Evolutionary conservation across 441 rosid genomes (phyloP).

Genomic region (Croton setiger): DNA sequence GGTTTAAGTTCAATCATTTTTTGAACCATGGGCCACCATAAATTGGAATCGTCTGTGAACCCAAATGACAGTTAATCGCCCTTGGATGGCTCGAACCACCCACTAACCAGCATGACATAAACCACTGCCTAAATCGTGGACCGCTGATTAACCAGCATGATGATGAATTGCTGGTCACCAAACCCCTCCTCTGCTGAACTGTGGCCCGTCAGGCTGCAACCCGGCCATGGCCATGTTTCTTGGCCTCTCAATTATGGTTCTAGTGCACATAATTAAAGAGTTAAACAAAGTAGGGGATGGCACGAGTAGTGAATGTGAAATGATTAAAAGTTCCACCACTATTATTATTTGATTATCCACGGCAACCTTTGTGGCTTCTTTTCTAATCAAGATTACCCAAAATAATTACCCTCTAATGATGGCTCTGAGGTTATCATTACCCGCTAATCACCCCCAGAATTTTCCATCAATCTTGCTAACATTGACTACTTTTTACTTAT

Average conservation of each 20-base stretch:
- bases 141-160: too few species aligned
- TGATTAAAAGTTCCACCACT: conserved; percentile 44
- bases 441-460: conserved; percentile 21
- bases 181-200: too few species aligned
- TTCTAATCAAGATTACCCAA: conserved; percentile 21
- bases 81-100: too few species aligned
- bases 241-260: conserved; percentile 17
- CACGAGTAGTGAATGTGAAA: conserved; percentile 22
- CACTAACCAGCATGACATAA: too few species aligned
- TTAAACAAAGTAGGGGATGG: conserved; percentile 15
- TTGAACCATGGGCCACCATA: too few species aligned
- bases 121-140: too few species aligned
- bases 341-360: conserved; percentile 26
- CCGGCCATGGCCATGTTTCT: too few species aligned
- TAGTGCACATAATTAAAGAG: conserved; percentile 19
- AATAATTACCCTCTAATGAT: conserved; percentile 29
- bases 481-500: neutral
- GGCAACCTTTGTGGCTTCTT: conserved; percentile 24
- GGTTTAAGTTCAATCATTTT: too few species aligned
- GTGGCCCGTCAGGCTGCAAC: too few species aligned
- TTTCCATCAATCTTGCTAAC: conserved; percentile 30
- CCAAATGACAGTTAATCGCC: too few species aligned
- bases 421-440: conserved; percentile 20
- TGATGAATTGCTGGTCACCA: too few species aligned
- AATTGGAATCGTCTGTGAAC: too few species aligned